Conservation (phyloP, 2,329 filamentous ascomycete genomes). For the Gyromitra esculenta region DNA sequence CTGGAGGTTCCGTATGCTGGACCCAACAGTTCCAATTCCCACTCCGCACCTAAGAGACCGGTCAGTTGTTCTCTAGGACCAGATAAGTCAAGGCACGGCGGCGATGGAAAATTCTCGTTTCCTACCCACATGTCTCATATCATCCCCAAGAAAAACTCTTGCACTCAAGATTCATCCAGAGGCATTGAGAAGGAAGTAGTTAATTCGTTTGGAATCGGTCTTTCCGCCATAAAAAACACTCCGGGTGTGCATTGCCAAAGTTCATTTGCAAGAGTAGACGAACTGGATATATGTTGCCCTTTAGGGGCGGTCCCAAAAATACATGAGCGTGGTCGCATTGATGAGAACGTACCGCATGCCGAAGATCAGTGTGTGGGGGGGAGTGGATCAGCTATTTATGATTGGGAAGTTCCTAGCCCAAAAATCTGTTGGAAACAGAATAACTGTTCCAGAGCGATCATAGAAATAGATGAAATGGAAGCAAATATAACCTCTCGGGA, state of each 20-base stretch:
- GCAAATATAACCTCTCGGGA: too few species aligned
- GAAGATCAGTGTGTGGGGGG: background rate
- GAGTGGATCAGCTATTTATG: too few species aligned
- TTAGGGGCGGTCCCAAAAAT: background rate
- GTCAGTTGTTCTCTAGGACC: background rate
- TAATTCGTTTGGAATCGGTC: background rate
- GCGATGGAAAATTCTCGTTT: too few species aligned
- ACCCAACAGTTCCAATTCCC: background rate
- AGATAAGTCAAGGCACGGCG: too few species aligned
- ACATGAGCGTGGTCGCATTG: background rate
- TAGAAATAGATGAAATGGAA: background rate
- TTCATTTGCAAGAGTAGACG: background rate
- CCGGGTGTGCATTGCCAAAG: too few species aligned
- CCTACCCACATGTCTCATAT: too few species aligned
- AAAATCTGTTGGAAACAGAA: background rate
- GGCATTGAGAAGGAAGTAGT: background rate
- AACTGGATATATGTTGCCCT: background rate
- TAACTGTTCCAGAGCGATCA: background rate
- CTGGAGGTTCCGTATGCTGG: background rate
- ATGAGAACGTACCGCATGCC: background rate
- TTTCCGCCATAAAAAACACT: background rate
- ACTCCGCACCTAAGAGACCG: background rate
- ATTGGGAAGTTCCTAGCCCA: background rate
- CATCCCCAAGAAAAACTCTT: background rate
- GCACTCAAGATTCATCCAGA: background rate